phyloP scores from a whole-genome alignment of 176 grass and related monocot species.

The Musa troglodytarum region DNA sequence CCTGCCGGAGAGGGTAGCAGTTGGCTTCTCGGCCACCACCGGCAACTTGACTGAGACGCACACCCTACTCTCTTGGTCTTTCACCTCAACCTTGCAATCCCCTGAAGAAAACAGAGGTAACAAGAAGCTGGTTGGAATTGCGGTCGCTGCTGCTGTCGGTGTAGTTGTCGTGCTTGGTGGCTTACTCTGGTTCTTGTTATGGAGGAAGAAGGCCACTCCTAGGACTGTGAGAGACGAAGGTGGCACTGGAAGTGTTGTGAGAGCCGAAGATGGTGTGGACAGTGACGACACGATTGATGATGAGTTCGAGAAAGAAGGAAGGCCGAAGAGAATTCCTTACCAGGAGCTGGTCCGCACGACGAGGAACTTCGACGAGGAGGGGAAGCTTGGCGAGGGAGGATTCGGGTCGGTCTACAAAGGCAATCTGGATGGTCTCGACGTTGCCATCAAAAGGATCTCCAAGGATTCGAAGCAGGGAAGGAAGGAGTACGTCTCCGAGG shows the following conservation, averaged over 20 bases:
- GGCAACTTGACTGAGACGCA: slow-evolving; percentile 30
- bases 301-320: slow-evolving; percentile 49
- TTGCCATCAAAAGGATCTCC: slow-evolving; percentile 59
- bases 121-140: slow-evolving; percentile 5
- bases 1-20: slow-evolving; percentile 26
- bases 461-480: slow-evolving; percentile 48
- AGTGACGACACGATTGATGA: slow-evolving; percentile 5
- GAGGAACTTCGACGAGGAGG: slow-evolving; percentile 34
- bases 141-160: slow-evolving; percentile 17
- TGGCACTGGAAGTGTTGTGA: too few species aligned
- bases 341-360: slow-evolving; percentile 34
- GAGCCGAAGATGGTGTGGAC: slow-evolving; percentile 26
- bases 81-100: slow-evolving; percentile 36
- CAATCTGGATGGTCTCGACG: slow-evolving; percentile 28
- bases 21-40: slow-evolving; percentile 61
- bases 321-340: slow-evolving; percentile 44
- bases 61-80: slow-evolving; percentile 60
- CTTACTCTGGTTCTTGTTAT: slow-evolving; percentile 1
- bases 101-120: slow-evolving; percentile 9
- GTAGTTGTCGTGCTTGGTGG: neutral
- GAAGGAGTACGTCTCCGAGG: slow-evolving; percentile 71
- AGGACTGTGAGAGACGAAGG: slow-evolving; percentile 9
- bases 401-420: slow-evolving; percentile 58
- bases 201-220: slow-evolving; percentile 20
- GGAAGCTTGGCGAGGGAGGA: slow-evolving; percentile 67